phyloP scores from a whole-genome alignment of 2,329 filamentous ascomycete species.

The Xylariomycetidae sp. region DNA sequence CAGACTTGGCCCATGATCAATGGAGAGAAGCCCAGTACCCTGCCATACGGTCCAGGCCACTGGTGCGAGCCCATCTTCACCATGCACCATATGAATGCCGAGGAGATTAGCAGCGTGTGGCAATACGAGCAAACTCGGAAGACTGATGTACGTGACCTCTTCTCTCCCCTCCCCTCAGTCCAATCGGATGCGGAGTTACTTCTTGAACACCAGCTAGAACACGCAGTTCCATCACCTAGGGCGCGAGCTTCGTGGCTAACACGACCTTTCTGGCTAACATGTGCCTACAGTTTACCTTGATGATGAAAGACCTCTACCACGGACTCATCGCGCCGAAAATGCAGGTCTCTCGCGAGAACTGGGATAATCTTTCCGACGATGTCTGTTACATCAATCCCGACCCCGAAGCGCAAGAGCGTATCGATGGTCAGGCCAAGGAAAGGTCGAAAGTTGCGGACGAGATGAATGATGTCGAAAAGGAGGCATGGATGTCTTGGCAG shows the following conservation, averaged over 20 bases:
- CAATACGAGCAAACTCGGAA: constrained; percentile 45
- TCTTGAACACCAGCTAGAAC: no score
- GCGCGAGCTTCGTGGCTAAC: constrained; percentile 10
- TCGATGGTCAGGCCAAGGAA: constrained; percentile 24
- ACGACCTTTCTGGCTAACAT: no score
- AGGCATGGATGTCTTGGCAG: constrained; percentile 38
- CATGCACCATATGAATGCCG: constrained; percentile 49
- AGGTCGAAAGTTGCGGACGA: constrained; percentile 33
- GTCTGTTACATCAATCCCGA: constrained; percentile 37
- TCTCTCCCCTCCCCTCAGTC: no score
- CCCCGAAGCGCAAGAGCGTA: constrained; percentile 27
- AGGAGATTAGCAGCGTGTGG: constrained; percentile 47
- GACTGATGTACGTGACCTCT: constrained; percentile 30
- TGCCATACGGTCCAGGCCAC: constrained; percentile 41
- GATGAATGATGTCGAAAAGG: constrained; percentile 35
- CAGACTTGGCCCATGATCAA: constrained; percentile 48
- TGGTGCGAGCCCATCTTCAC: constrained; percentile 54
- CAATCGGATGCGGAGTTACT: no score
- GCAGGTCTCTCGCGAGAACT: constrained; percentile 36
- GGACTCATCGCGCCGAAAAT: constrained; percentile 41
- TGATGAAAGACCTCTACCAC: constrained; percentile 44
- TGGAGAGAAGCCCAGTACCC: constrained; percentile 46
- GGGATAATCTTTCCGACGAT: constrained; percentile 48
- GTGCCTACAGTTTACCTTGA: constrained; percentile 37
- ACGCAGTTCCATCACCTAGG: not conserved